These are phyloP conservation scores for Populus tremula DNA, from an alignment of 345 rosid genomes.

Conservation along the genomic window DNA sequence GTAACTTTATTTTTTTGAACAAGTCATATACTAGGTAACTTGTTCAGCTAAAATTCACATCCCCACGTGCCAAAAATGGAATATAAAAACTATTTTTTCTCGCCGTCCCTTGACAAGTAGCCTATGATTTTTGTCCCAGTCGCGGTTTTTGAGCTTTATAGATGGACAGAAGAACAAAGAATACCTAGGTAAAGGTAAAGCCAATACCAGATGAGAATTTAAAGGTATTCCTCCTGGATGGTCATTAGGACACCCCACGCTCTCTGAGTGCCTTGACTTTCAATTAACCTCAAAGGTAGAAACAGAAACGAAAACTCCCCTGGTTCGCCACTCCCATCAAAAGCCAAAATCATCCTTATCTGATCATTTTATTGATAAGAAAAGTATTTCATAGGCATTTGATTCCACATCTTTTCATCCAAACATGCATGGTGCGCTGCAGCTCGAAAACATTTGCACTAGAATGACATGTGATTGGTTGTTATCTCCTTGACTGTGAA, in stretches of 20 bases:
- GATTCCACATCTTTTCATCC: not conserved
- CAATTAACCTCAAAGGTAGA: slow-evolving; percentile 15
- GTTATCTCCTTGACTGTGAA: slow-evolving; percentile 21
- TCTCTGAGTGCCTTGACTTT: slow-evolving; percentile 39
- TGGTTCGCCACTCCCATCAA: slow-evolving; percentile 8
- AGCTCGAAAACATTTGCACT: slow-evolving; percentile 19
- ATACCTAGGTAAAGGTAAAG: slow-evolving; percentile 14
- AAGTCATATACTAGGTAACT: slow-evolving; percentile 48
- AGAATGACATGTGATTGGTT: slow-evolving; percentile 25
- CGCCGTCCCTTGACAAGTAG: slow-evolving; percentile 17
- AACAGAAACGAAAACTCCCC: slow-evolving; percentile 19
- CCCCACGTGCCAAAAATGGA: slow-evolving; percentile 49
- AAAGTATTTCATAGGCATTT: not conserved
- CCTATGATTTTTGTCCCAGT: slow-evolving; percentile 19
- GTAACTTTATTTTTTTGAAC: not conserved
- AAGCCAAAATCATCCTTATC: slow-evolving; percentile 16
- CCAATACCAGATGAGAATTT: not conserved
- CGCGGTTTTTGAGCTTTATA: slow-evolving; percentile 12
- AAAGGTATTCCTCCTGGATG: slow-evolving; percentile 13
- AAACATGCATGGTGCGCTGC: slow-evolving; percentile 14
- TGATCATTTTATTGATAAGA: not conserved
- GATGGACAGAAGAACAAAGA: slow-evolving; percentile 19
- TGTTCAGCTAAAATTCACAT: slow-evolving; percentile 59
- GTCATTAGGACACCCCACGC: slow-evolving; percentile 42
- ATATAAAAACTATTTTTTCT: not conserved